Evolutionary conservation across 805 yeast species (phyloP).

Genomic region (Starmerella tilneyi): DNA sequence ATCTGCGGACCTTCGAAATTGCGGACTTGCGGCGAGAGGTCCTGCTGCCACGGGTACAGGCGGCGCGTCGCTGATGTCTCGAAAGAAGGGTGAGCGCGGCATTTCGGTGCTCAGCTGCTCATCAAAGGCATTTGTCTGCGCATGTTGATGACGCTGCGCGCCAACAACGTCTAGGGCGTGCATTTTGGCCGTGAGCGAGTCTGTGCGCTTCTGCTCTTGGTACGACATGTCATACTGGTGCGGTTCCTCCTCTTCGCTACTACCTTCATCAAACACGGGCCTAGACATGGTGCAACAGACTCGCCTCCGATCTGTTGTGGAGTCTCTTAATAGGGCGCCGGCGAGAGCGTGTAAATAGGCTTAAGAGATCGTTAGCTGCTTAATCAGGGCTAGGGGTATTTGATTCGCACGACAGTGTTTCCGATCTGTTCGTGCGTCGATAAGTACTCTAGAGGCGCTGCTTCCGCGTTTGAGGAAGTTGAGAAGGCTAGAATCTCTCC

Average conservation of each 20-base stretch:
- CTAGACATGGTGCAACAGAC: not conserved
- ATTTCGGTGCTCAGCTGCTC: not conserved
- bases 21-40: not conserved
- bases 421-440: conserved; percentile 20
- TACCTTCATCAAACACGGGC: conserved; percentile 15
- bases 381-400: conserved; percentile 7
- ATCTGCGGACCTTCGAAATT: conserved; percentile 11
- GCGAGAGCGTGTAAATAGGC: too few species aligned
- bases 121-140: not conserved
- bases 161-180: conserved; percentile 23
- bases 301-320: not conserved
- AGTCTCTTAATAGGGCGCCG: not conserved
- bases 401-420: conserved; percentile 11
- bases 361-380: not conserved
- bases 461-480: not conserved
- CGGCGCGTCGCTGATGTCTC: conserved; percentile 16
- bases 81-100: conserved; percentile 11
- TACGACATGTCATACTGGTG: conserved; percentile 20
- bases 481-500: conserved; percentile 16
- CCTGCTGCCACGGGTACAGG: conserved; percentile 14
- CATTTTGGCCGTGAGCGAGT: conserved; percentile 23
- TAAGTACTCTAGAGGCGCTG: conserved; percentile 7
- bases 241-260: conserved; percentile 10
- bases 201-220: conserved; percentile 21
- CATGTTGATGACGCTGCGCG: not conserved